Evolutionary conservation across 2,329 filamentous ascomycete species (phyloP), one percentile per base, ranked within the genome.

Genomic region (Paracamarosporium sp.): DNA sequence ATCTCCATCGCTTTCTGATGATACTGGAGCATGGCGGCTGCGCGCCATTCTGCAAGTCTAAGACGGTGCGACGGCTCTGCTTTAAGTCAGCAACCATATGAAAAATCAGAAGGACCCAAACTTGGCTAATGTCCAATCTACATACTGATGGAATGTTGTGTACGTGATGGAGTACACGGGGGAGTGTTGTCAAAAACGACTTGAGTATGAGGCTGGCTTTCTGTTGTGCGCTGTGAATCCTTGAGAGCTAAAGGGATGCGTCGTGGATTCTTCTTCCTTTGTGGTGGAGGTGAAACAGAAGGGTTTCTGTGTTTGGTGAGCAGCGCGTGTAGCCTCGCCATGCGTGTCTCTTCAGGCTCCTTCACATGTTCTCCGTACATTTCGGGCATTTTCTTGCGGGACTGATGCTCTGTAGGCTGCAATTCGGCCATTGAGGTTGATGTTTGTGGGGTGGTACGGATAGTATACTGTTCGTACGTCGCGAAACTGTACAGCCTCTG

Each of bases 251-350:
- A 36, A 5, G 30, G 45, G 9, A 17, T 28, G 12, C 11, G 45
- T 24, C 45, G 45, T 3, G 30, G 30, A 7, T 48, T 36, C 30
- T 48, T 48, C 30, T 48, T 48, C 20, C 25, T 31, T 22, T 25
- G 27, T 31, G 43, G 35, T 15, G 17, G 3, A n/a, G 48, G 35
- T 27, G 36, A 13, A 8, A 22, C 8, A 8, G 33, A n/a, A 24
- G 33, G 11, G 9, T 12, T 13, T 9, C 27, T 50, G 45, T 25
- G 24, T 25, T 53, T 57, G 3, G 41, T 48, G 33, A 57, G 50
- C 17, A 57, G 30, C 27, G 55, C 46, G 38, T 53, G 50, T 9
- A 57, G 30, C 35, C 47, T 41, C 24, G 48, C 50, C 55, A 57
- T 57, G 24, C 50, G n/a, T 15, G 24, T 33, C 15, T 28, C 47